Base-by-base conservation (phyloP, 352 stramenopile genomes). In the Phytopythium delawarense region DNA sequence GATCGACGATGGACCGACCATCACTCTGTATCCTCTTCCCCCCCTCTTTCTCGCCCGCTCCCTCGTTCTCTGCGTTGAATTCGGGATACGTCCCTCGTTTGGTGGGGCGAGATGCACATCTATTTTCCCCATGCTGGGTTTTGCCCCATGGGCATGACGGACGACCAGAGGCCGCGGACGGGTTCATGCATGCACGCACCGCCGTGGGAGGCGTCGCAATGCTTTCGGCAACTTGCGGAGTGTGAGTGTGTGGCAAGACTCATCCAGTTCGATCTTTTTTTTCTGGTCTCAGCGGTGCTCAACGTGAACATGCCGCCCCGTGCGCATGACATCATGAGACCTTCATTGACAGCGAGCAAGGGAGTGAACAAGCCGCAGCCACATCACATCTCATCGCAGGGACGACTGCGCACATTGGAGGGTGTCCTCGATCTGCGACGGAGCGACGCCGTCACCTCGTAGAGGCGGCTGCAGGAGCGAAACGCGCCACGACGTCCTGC, bases 1-100 rank as follows among this genome's bases (percentile, higher is more conserved):
- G 55, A 61, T 61, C 55, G 55, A 61, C 55, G 55, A 61, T 61
- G 50, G 50, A 40, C 28, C 18, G 50, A 57, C 50, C 50, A 28
- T 57, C 50, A 57, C 50, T 57, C 35, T 40, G 35, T 0, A 0
- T 40, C 46, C 50, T 57, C 28, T 57, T 42, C 30, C 50, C 50
- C 30, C n/a, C 23, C 15, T 25, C n/a, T 42, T 28, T 42, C 50
- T 57, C 50, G 28, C 32, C 16, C 50, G 30, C 23, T 52, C 45
- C 30, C 21, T 52, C 45, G 15, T 52, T 52, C 18, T 52, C 13
- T 21, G 11, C 8, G 21, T n/a, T 13, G 11, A 34, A 52, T 52
- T 52, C 11, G 46, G 46, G 46, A 52, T 11, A 8, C 12, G 23
- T 52, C 46, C 46, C 50, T 32, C 23, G 16, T 55, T 55, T 40